phyloP scores from a whole-genome alignment of 2,329 filamentous ascomycete genomes.

The Sclerotinia trifoliorum region DNA sequence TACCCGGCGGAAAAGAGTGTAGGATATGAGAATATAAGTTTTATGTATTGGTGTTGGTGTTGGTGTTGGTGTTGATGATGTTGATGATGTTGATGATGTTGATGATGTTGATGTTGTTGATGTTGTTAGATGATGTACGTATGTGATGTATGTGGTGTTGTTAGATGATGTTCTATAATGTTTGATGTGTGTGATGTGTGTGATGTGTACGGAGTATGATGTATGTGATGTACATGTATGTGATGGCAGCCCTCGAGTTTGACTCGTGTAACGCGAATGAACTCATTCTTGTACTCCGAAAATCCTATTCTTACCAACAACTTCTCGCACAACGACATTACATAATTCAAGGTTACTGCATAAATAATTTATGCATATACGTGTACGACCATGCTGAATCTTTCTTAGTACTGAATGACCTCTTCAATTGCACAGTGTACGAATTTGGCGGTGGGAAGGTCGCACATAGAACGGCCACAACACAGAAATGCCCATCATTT shows the following conservation, averaged over 20 bases:
- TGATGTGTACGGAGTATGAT: too few species aligned
- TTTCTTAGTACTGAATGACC: slow-evolving; percentile 8
- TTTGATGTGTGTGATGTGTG: too few species aligned
- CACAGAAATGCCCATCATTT: slow-evolving; percentile 8
- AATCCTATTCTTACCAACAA: too few species aligned
- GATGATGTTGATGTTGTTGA: too few species aligned
- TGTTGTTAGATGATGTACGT: too few species aligned
- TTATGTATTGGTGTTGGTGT: background rate
- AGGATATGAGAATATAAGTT: background rate
- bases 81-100: too few species aligned
- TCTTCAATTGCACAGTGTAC: background rate
- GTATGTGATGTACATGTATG: too few species aligned
- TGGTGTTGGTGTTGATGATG: background rate
- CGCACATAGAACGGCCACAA: background rate
- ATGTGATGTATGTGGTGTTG: background rate
- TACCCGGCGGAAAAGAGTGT: background rate
- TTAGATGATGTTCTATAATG: too few species aligned
- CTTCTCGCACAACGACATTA: background rate
- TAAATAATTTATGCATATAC: background rate
- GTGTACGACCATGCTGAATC: background rate
- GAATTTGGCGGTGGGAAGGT: slow-evolving; percentile 13
- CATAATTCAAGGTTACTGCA: background rate
- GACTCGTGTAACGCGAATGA: background rate
- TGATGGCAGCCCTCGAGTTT: background rate
- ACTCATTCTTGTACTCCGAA: too few species aligned